Conservation (phyloP, 2,329 filamentous ascomycete genomes). For the Pleurostoma richardsiae region DNA sequence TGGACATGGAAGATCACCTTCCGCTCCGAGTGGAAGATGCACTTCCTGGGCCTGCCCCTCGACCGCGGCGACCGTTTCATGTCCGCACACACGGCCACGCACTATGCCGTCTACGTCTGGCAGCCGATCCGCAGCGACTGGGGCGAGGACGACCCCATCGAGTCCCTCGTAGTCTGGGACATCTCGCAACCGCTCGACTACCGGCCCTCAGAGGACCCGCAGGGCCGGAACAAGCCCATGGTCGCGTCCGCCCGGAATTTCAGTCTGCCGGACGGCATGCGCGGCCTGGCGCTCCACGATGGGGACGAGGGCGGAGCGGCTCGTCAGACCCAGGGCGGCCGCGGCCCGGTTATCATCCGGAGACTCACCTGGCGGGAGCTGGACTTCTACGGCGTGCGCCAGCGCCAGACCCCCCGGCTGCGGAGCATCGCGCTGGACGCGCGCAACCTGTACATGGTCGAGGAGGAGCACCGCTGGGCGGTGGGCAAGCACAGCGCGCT, state of each 20-base stretch:
- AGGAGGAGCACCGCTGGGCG: conserved; percentile 49
- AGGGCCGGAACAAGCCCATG: conserved; percentile 32
- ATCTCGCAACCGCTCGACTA: conserved; percentile 24
- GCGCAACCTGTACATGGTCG: conserved; percentile 46
- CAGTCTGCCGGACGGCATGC: too few species aligned
- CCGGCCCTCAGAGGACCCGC: conserved; percentile 34
- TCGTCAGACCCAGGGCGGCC: conserved; percentile 3
- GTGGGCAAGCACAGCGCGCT: conserved; percentile 36
- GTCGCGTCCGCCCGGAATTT: conserved; percentile 22
- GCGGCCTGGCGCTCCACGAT: too few species aligned
- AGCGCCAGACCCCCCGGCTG: conserved; percentile 44
- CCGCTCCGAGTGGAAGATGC: conserved; percentile 56
- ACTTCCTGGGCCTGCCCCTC: conserved; percentile 50
- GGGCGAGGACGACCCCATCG: conserved; percentile 51
- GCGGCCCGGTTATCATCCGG: conserved; percentile 36
- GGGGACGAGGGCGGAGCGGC: not conserved
- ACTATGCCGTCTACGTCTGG: conserved; percentile 60
- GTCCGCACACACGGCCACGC: conserved; percentile 51
- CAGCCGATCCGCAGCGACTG: conserved; percentile 51
- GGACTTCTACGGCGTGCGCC: conserved; percentile 45
- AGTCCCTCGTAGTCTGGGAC: conserved; percentile 56
- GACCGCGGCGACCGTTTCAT: conserved; percentile 56
- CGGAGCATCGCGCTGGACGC: conserved; percentile 45
- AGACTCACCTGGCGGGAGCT: conserved; percentile 46
- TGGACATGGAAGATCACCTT: conserved; percentile 38